Base-by-base conservation (phyloP, 495 filamentous ascomycete genomes). In the Annulohypoxylon maeteangense region DNA sequence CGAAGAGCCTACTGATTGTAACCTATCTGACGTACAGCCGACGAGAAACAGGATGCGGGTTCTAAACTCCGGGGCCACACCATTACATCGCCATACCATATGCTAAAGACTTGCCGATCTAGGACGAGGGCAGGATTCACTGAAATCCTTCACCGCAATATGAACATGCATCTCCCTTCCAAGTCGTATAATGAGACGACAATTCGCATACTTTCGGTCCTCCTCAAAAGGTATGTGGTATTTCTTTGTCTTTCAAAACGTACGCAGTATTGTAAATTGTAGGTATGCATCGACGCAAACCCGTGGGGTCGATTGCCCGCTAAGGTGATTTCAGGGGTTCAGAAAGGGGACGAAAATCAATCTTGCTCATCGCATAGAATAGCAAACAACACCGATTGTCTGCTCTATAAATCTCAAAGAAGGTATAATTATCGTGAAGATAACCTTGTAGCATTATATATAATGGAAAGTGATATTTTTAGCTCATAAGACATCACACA, bases 91-190 rank as follows among this genome's bases (percentile, higher is more conserved):
- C 53, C 57, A 29, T 36, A 4, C 11, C 66, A 20, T 62, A 42
- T 40, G 36, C 55, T 5, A 44, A 57, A 58, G 57, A 51, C 38
- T 44, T 68, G 59, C 64, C 60, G 54, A 59, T 67, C 59, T 60
- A 18, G 59, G 54, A 65, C 45, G 25, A 12, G 12, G 47, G 44
- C 53, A 68, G 69, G 69, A 68, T 68, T 64, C 27, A 27, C 53
- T 55, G 22, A 62, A 51, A 72, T 72, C 70, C 70, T 72, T 72
- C 60, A 57, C 55, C 60, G 70, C 61, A 65, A 67, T 20, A 38
- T 42, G 57, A 51, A 51, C 45, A 31, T 51, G 61, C 65, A 51
- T 51, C 14, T 51, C 25, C 36, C 44, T 40, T 38, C 27, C 54
- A 63, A 42, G 27, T 27, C 36, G 48, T 50, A 18, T 31, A 53